phyloP scores from a whole-genome alignment of 768 basidiomycete genomes.

The Mycena rosella region DNA sequence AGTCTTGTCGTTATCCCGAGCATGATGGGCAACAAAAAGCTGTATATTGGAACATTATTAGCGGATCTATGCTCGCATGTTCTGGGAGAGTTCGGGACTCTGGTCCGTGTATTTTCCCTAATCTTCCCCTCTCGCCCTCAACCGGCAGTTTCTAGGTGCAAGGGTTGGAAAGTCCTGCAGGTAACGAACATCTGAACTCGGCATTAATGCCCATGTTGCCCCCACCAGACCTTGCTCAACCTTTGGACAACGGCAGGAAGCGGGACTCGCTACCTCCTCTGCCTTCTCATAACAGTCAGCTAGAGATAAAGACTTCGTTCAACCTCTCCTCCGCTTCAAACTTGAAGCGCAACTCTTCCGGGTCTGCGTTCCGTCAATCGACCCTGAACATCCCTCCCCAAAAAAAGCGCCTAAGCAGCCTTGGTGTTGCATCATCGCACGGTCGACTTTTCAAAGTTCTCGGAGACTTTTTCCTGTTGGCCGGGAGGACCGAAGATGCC shows the following conservation, averaged over 20 bases:
- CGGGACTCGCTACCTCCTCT: conserved; percentile 60
- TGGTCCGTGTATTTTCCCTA: conserved; percentile 66
- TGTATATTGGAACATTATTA: conserved; percentile 90
- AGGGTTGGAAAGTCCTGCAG: conserved; percentile 83
- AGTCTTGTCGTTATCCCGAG: conserved; percentile 85
- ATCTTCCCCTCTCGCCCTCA: conserved; percentile 14
- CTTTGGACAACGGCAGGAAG: conserved; percentile 61
- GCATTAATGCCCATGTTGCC: conserved; percentile 74
- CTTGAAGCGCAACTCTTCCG: conserved; percentile 67
- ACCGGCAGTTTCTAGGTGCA: conserved; percentile 65
- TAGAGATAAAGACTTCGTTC: conserved; percentile 60
- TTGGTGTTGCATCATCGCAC: conserved; percentile 81
- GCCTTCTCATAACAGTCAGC: conserved; percentile 66
- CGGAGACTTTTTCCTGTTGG: conserved; percentile 89
- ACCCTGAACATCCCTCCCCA: conserved; percentile 59
- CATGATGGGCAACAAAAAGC: conserved; percentile 88
- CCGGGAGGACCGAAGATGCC: conserved; percentile 89
- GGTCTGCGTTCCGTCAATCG: conserved; percentile 64
- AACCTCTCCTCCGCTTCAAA: conserved; percentile 54
- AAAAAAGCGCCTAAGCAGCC: conserved; percentile 73
- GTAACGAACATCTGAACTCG: conserved; percentile 88
- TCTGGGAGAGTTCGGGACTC: conserved; percentile 84
- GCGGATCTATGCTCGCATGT: conserved; percentile 92
- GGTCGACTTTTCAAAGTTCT: conserved; percentile 90
- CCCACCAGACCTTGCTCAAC: conserved; percentile 70